phyloP scores from a whole-genome alignment of 495 filamentous ascomycete genomes.

The Tuber magnatum region DNA sequence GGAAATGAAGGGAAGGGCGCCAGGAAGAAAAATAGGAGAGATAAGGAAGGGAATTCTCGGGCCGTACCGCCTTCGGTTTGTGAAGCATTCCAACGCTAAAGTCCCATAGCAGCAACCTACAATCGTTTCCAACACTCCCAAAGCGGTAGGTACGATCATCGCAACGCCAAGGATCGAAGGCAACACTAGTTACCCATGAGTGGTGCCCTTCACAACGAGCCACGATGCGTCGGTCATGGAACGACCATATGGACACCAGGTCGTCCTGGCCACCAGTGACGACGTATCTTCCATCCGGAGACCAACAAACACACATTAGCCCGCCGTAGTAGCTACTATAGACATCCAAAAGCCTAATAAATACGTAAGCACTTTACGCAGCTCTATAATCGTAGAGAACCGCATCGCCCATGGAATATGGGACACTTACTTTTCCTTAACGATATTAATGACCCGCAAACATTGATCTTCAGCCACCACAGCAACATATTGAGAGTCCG shows the following conservation, averaged over 20 bases:
- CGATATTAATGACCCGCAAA: slow-evolving; percentile 80
- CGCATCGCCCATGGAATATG: not conserved
- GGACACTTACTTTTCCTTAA: slow-evolving; percentile 70
- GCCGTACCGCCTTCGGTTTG: slow-evolving; percentile 69
- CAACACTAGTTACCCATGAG: slow-evolving; percentile 87
- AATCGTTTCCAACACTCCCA: slow-evolving; percentile 91
- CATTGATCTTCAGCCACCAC: slow-evolving; percentile 88
- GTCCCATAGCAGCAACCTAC: slow-evolving; percentile 86
- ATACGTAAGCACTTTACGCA: slow-evolving; percentile 18
- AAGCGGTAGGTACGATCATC: slow-evolving; percentile 91
- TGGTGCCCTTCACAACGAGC: slow-evolving; percentile 90
- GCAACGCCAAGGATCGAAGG: slow-evolving; percentile 93
- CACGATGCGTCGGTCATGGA: slow-evolving; percentile 73
- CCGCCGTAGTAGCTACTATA: slow-evolving; percentile 91
- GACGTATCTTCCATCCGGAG: slow-evolving; percentile 91
- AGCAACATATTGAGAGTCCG: slow-evolving; percentile 77
- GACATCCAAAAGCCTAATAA: slow-evolving; percentile 64
- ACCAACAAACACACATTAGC: slow-evolving; percentile 90
- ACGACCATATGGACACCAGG: slow-evolving; percentile 85
- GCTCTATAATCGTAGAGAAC: not conserved
- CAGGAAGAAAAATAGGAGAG: slow-evolving; percentile 7
- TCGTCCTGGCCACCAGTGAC: slow-evolving; percentile 95
- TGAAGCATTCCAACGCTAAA: slow-evolving; percentile 95
- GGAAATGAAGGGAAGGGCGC: slow-evolving; percentile 6
- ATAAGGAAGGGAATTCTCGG: slow-evolving; percentile 7